phyloP scores from a whole-genome alignment of 371 early-diverging fungal species.

The Sporodiniella umbellata region DNA sequence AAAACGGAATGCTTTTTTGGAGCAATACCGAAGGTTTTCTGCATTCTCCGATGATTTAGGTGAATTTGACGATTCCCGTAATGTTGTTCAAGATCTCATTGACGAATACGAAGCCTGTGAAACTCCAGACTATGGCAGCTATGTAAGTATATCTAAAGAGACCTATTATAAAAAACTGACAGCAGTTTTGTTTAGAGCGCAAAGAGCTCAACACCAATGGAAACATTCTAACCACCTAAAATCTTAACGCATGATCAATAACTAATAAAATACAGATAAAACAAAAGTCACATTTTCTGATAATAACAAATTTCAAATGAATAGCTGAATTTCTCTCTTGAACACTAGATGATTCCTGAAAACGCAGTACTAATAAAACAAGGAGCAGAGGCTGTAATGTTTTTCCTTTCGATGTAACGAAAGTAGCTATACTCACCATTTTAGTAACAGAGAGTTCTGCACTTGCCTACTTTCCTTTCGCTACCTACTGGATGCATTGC shows the following conservation, averaged over 20 bases:
- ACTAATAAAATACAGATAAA: too few species aligned
- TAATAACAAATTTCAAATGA: too few species aligned
- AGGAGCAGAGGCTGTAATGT: slow-evolving; percentile 34
- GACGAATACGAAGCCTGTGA: slow-evolving; percentile 95
- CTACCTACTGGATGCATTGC: slow-evolving; percentile 39
- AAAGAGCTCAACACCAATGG: slow-evolving; percentile 12
- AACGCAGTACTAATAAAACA: slow-evolving; percentile 31
- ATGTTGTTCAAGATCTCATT: slow-evolving; percentile 88
- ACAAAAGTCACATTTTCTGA: background rate
- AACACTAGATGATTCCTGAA: slow-evolving; percentile 5
- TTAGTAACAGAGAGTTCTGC: slow-evolving; percentile 1
- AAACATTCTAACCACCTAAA: slow-evolving; percentile 4
- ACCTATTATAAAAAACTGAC: too few species aligned
- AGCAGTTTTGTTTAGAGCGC: slow-evolving; percentile 2
- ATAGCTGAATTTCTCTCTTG: background rate
- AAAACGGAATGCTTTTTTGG: slow-evolving; percentile 98
- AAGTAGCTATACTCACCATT: background rate
- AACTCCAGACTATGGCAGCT: slow-evolving; percentile 71
- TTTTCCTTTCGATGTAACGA: background rate
- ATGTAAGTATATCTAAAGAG: too few species aligned
- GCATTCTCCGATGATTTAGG: slow-evolving; percentile 85
- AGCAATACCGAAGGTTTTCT: slow-evolving; percentile 87
- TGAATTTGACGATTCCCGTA: slow-evolving; percentile 89
- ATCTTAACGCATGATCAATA: too few species aligned
- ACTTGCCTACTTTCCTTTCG: slow-evolving; percentile 15